A percentile compares a stretch with the other conserved stretches of the same genome.
Conservation (phyloP, 139 green algal genomes). For the Coccomyxa sp. region DNA sequence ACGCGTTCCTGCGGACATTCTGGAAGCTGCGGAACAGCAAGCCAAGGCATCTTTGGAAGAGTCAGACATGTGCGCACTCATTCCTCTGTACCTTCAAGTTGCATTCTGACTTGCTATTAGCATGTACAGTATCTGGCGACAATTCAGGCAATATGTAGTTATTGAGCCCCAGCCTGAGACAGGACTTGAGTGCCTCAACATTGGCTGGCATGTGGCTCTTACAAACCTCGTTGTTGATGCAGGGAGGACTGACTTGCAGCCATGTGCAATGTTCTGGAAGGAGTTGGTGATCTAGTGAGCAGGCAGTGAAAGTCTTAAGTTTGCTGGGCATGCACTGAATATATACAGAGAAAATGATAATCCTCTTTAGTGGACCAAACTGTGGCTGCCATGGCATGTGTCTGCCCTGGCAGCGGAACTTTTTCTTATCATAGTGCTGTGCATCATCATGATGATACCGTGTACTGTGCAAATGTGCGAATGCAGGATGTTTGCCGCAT, state of each 20-base stretch:
- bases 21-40: conserved; percentile 56
- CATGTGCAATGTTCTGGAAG: not conserved
- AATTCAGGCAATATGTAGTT: not conserved
- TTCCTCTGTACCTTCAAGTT: too few species aligned
- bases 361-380: too few species aligned
- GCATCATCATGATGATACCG: too few species aligned
- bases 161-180: not conserved
- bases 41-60: conserved; percentile 85
- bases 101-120: not conserved
- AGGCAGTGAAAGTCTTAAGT: too few species aligned
- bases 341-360: too few species aligned
- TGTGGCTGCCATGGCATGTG: too few species aligned
- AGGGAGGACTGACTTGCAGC: not conserved
- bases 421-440: too few species aligned
- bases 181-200: not conserved
- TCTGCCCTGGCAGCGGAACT: too few species aligned
- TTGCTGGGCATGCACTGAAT: too few species aligned
- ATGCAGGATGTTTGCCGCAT: too few species aligned
- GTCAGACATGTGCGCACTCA: conserved; percentile 65
- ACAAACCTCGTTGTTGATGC: not conserved
- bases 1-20: conserved; percentile 70
- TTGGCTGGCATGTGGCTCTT: not conserved
- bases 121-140: not conserved
- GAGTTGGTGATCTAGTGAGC: too few species aligned
- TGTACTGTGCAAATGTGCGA: too few species aligned